A percentile compares a stretch with the other conserved stretches of the same genome.
Evolutionary conservation across 2,329 filamentous ascomycete genomes (phyloP).

Genomic region (Blastomyces gilchristii): DNA sequence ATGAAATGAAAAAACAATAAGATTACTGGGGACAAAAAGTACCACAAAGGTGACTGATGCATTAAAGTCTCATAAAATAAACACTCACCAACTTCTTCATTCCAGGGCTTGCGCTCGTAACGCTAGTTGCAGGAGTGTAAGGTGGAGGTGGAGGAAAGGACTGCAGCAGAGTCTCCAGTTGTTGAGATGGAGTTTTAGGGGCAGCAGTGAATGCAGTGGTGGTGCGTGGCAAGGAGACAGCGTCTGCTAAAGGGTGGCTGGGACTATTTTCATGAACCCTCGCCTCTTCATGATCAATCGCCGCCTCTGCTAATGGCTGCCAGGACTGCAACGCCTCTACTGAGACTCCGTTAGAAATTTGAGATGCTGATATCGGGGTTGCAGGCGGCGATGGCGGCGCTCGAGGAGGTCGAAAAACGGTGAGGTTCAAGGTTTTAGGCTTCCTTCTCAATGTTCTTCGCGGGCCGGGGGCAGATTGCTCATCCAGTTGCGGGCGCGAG

Average conservation of each 20-base stretch:
- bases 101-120: conserved; percentile 1
- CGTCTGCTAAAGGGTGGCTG: background rate
- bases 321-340: background rate
- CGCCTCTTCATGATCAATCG: background rate
- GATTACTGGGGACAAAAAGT: background rate
- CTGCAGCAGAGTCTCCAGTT: background rate
- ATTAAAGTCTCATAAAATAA: background rate
- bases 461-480: conserved; percentile 5
- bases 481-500: conserved; percentile 9
- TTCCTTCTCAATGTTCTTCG: conserved; percentile 15
- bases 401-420: conserved; percentile 6
- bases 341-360: conserved; percentile 1
- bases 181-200: background rate
- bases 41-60: background rate
- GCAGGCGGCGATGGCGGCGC: conserved; percentile 14
- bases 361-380: conserved; percentile 9
- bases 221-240: background rate
- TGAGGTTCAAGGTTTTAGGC: conserved; percentile 16
- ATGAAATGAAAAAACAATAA: background rate
- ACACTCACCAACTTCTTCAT: conserved; percentile 14
- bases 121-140: background rate
- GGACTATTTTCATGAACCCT: background rate
- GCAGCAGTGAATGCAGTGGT: background rate
- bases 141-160: background rate
- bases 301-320: background rate